Base-by-base conservation (phyloP, 768 basidiomycete genomes). In the Crucibulum laeve region DNA sequence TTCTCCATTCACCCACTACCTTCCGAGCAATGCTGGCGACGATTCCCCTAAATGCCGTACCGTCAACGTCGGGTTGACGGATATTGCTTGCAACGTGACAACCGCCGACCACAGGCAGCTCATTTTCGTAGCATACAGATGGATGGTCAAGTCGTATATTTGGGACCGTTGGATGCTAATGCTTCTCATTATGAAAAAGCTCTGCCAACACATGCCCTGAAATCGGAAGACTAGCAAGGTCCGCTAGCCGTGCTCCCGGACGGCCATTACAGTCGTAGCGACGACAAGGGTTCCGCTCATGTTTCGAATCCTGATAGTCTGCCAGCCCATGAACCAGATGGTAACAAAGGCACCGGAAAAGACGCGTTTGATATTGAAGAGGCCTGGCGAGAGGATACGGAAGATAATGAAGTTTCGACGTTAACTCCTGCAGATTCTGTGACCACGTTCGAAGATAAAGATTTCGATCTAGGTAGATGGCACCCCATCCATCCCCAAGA, bases 271-370 rank as follows among this genome's bases (percentile, higher is more conserved):
- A 26, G 63, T n/a, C n/a, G n/a, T 6, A 63, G 68, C 14, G 64
- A 63, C 1, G 68, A 68, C 0, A 56, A 54, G 25, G 67, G 68
- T 5, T 42, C 47, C 5, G 53, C 61, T 10, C 62, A 51, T 1
- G 40, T 68, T 5, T 73, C 71, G 73, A 56, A 64, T 19, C 18
- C 71, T n/a, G 61, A 66, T 18, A 33, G 25, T 0, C 50, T 65
- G 5, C 53, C 48, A 4, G 62, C 64, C 8, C 68, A 69, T 35
- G 62, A 60, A 1, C 36, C 43, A 5, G 42, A 48, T 19, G 60
- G 54, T 5, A 53, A 44, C 13, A 47, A 50, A 6, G 25, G 42
- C 11, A 60, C 60, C 32, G 61, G 62, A 3, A 44, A 41, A 4
- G 42, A 45, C 42, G n/a, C n/a, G n/a, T 40, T 54, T 18, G 39